phyloP scores from a whole-genome alignment of 805 yeast species.

The Candida nemodendra region DNA sequence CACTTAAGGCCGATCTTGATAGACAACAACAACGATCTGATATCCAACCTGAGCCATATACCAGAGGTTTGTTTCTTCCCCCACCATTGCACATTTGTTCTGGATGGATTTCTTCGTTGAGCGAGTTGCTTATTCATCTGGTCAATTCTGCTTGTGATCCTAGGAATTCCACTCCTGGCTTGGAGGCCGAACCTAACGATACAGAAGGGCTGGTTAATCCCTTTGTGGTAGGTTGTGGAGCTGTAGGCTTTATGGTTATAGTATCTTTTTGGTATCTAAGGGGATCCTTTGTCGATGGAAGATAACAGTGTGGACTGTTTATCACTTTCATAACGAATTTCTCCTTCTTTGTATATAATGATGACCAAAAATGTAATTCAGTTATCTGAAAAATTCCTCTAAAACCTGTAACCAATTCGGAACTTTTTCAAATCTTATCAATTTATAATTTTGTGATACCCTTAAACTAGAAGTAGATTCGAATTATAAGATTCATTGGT shows the following conservation, averaged over 20 bases:
- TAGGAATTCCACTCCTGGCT: constrained; percentile 70
- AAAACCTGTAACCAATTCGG: too few relatives aligned
- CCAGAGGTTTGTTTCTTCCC: constrained; percentile 60
- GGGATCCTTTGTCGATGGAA: constrained; percentile 32
- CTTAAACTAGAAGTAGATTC: too few relatives aligned
- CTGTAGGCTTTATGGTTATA: constrained; percentile 62
- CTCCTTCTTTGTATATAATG: too few relatives aligned
- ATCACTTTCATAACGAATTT: too few relatives aligned
- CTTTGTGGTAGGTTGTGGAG: constrained; percentile 63
- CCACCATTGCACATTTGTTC: constrained; percentile 92
- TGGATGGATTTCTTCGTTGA: constrained; percentile 82
- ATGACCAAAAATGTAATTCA: too few relatives aligned
- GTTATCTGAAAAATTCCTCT: too few relatives aligned
- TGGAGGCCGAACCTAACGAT: constrained; percentile 59
- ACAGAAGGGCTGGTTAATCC: constrained; percentile 47
- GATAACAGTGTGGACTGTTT: too few relatives aligned
- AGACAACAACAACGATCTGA: constrained; percentile 90
- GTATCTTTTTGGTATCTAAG: constrained; percentile 67
- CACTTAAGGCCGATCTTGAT: constrained; percentile 92
- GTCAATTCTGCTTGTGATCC: constrained; percentile 89
- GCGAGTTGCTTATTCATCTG: constrained; percentile 80
- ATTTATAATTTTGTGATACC: too few relatives aligned
- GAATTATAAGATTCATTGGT: too few relatives aligned
- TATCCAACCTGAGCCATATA: constrained; percentile 83
- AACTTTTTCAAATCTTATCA: too few relatives aligned